Base-by-base conservation (phyloP, 306 rosid species). In the Rubus parviflorus region DNA sequence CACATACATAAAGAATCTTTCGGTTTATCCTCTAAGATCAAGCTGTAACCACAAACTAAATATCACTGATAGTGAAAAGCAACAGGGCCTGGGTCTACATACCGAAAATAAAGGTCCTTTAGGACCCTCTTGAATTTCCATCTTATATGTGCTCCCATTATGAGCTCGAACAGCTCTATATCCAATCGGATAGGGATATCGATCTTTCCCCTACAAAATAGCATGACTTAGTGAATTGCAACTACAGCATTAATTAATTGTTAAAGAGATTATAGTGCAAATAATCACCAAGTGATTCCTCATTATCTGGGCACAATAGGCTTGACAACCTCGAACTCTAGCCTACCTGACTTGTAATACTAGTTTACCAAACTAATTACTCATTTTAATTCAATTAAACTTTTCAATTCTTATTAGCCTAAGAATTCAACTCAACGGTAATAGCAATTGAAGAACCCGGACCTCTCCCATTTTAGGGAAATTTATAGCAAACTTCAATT, bases 101-200 rank as follows among this genome's bases (percentile, higher is more conserved):
- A 94, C 98, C 94, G 80, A 72, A 79, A 94, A 94, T 63, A 56
- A 81, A 81, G 96, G 97, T 71, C 97, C 96, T 48, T 87, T 92
- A 72, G 84, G 87, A 68, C 98, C 97, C 84, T 94, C 96, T 19
- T 79, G 88, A 68, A 94, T 87, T 77, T 94, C 94, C 92, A 89
- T 87, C 82, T 85, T 90, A 74, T 87, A 87, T n/a, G 82, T 80
- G 61, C 64, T 82, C 73, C 95, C 97, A 80, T 89, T 86, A 72
- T 83, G 86, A 80, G 87, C 90, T 78, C 94, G 90, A 85, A 80
- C 63, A 63, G 87, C 97, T 80, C 76, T 80, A 79, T 90, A 92
- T 61, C 94, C 97, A 74, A 92, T 86, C 5, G 93, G 97, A 92
- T 92, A 94, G 37, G 97, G 97, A 89, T 87, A 90, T 10, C 98